Percentiles rank a stretch among this genome's conserved stretches.
Conservation (phyloP, 2,329 filamentous ascomycete species). For the Aspergillus transmontanensis region DNA sequence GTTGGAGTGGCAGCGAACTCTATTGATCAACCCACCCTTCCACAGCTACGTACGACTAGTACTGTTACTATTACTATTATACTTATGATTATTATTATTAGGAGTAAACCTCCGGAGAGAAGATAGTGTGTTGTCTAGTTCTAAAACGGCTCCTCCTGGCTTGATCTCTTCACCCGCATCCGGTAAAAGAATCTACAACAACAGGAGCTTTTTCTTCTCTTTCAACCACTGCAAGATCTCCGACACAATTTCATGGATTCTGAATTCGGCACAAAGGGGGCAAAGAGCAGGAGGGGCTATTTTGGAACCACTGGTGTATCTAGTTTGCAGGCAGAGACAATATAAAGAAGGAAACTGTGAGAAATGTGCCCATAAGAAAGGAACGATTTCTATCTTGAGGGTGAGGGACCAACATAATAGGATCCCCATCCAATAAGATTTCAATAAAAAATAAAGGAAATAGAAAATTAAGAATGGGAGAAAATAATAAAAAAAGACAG, state of each 20-base stretch:
- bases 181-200: neutral
- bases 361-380: neutral
- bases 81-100: neutral
- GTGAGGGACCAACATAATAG: neutral
- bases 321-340: neutral
- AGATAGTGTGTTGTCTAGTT: neutral
- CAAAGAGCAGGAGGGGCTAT: slow-evolving; percentile 1
- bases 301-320: neutral
- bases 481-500: slow-evolving; percentile 16
- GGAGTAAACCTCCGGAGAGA: too few species aligned
- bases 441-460: slow-evolving; percentile 8
- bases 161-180: neutral
- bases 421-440: neutral
- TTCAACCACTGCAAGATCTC: neutral
- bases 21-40: neutral
- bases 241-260: neutral
- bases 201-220: neutral
- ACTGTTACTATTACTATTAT: neutral
- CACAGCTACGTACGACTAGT: neutral
- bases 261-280: slow-evolving; percentile 7
- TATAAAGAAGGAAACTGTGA: neutral
- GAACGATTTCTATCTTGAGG: neutral
- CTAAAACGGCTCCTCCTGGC: neutral
- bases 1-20: slow-evolving; percentile 1
- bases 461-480: slow-evolving; percentile 11